phyloP scores from a whole-genome alignment of 768 basidiomycete genomes.

The Kwoniella heveanensis region DNA sequence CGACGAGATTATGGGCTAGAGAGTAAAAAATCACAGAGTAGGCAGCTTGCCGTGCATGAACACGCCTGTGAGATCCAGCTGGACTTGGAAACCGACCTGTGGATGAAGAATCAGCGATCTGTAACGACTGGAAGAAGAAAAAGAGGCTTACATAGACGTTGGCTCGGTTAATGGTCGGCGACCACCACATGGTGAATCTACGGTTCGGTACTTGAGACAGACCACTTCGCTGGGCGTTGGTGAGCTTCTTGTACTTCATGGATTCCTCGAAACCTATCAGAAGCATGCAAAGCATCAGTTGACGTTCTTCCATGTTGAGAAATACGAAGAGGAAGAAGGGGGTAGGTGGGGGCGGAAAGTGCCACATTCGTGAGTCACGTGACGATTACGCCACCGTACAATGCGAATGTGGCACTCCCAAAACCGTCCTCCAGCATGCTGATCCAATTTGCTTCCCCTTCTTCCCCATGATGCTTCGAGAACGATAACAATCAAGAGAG shows the following conservation, averaged over 20 bases:
- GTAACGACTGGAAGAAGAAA: not conserved
- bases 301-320: not conserved
- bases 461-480: not conserved
- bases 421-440: too few species aligned
- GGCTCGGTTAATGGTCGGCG: conserved; percentile 97
- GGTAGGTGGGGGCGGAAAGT: conserved; percentile 1
- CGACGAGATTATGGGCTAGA: too few species aligned
- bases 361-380: not conserved
- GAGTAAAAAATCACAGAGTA: too few species aligned
- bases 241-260: conserved; percentile 63
- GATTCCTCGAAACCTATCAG: conserved; percentile 71
- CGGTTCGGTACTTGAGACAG: conserved; percentile 78
- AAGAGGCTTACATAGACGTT: conserved; percentile 65
- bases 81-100: conserved; percentile 93
- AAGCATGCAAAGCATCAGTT: not conserved
- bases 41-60: conserved; percentile 88
- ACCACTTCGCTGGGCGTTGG: conserved; percentile 98
- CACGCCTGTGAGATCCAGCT: conserved; percentile 79
- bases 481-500: not conserved
- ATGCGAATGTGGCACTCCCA: not conserved
- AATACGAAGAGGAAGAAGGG: not conserved
- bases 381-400: not conserved
- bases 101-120: conserved; percentile 6
- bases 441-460: not conserved
- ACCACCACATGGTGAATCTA: conserved; percentile 99